Evolutionary conservation across 495 filamentous ascomycete genomes (phyloP).

Genomic region (Trichoderma parareesei): DNA sequence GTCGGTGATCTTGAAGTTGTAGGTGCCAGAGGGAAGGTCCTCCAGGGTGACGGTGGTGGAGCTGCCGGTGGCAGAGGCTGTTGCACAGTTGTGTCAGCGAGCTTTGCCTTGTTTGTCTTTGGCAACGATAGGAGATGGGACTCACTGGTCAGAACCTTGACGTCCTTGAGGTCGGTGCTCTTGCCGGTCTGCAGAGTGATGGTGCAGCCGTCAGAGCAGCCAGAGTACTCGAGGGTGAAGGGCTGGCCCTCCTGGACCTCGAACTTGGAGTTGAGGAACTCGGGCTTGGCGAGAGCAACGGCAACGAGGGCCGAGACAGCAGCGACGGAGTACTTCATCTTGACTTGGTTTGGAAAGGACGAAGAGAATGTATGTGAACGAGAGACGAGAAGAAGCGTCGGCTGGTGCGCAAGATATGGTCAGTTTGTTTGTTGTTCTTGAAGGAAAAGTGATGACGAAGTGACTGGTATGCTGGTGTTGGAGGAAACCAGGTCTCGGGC

Average conservation of each 20-base stretch:
- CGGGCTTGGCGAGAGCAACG: constrained; percentile 26
- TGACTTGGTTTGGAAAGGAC: constrained; percentile 16
- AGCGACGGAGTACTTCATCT: constrained; percentile 36
- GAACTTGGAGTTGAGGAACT: constrained; percentile 36
- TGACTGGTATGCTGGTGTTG: not conserved
- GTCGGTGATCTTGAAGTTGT: constrained; percentile 35
- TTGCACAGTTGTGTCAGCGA: not conserved
- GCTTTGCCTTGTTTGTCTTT: not conserved
- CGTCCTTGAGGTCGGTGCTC: constrained; percentile 25
- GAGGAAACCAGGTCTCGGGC: not conserved
- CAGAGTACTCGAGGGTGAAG: constrained; percentile 35
- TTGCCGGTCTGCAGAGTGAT: constrained; percentile 31
- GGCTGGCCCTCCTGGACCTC: constrained; percentile 27
- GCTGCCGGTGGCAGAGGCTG: constrained; percentile 16
- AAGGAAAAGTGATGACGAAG: not conserved
- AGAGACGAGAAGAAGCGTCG: constrained; percentile 1
- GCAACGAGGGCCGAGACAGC: constrained; percentile 32
- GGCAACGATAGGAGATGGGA: not conserved
- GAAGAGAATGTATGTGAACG: not conserved
- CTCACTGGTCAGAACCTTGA: constrained; percentile 29
- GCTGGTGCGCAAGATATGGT: not conserved
- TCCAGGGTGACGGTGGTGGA: constrained; percentile 27
- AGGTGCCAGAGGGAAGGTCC: constrained; percentile 28
- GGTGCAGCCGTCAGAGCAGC: constrained; percentile 30
- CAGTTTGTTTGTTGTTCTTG: not conserved